A percentile compares a stretch with the other conserved stretches of the same genome.
Conservation (phyloP, 2,329 filamentous ascomycete species). For the Alternaria consortialis region DNA sequence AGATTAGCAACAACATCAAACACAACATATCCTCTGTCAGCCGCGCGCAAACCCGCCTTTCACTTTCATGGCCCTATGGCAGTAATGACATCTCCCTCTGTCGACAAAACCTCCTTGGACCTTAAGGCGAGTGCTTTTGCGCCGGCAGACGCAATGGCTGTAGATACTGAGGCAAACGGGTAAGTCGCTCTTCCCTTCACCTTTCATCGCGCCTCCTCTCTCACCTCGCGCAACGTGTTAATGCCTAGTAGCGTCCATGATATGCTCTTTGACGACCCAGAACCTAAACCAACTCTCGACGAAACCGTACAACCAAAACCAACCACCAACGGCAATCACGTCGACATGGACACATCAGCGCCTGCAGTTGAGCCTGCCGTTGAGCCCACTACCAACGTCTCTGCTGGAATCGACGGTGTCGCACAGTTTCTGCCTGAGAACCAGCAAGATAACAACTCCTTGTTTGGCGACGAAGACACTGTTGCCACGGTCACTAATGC, state of each 20-base stretch:
- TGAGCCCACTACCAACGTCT: constrained; percentile 53
- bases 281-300: constrained; percentile 25
- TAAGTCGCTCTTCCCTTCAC: constrained; percentile 57
- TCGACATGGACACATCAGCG: constrained; percentile 32
- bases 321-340: constrained; percentile 45
- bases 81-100: constrained; percentile 52
- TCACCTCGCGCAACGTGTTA: constrained; percentile 24
- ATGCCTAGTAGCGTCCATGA: constrained; percentile 41
- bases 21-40: constrained; percentile 18
- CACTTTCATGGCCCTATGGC: constrained; percentile 51
- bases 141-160: constrained; percentile 61
- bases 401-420: constrained; percentile 55
- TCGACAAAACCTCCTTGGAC: constrained; percentile 54
- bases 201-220: constrained; percentile 18
- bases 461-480: constrained; percentile 47
- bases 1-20: constrained; percentile 24
- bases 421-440: constrained; percentile 55
- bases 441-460: constrained; percentile 51
- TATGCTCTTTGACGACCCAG: constrained; percentile 48
- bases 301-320: constrained; percentile 36
- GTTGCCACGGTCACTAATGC: constrained; percentile 48
- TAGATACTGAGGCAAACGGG: constrained; percentile 66
- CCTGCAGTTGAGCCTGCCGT: constrained; percentile 41
- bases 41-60: constrained; percentile 33
- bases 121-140: constrained; percentile 60